Percentiles rank a stretch among this genome's conserved stretches.
Conservation (phyloP, 352 stramenopile species). For the Phytophthora pisi region DNA sequence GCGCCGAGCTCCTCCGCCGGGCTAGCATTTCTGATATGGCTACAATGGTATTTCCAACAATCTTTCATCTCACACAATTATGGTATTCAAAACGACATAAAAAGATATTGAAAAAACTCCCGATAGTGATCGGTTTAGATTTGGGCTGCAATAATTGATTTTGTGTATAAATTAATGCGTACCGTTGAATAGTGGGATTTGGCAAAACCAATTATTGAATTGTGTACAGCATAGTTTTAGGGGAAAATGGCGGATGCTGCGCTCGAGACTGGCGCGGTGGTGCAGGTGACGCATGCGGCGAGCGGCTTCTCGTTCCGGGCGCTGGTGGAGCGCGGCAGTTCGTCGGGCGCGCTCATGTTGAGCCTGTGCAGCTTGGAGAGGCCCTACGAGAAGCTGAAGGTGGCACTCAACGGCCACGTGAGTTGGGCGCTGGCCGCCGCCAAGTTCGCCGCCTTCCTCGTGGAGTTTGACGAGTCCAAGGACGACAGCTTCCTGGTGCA, state of each 20-base stretch:
- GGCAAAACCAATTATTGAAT: too few relatives aligned
- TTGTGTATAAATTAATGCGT: too few relatives aligned
- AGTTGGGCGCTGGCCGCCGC: constrained; percentile 62
- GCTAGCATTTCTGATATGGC: constrained; percentile 33
- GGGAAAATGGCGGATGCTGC: constrained; percentile 6
- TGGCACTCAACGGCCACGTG: constrained; percentile 69
- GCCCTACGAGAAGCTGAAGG: constrained; percentile 82
- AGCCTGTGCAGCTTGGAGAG: constrained; percentile 66
- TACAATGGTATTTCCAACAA: background rate
- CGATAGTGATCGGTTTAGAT: too few relatives aligned
- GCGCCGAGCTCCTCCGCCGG: constrained; percentile 40
- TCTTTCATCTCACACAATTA: background rate
- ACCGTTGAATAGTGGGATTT: too few relatives aligned
- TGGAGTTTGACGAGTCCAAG: constrained; percentile 44
- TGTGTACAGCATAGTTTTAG: constrained; percentile 7
- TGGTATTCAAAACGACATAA: background rate
- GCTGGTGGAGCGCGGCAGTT: constrained; percentile 52
- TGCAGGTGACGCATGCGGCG: constrained; percentile 56
- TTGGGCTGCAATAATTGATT: too few relatives aligned
- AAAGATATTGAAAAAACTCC: background rate
- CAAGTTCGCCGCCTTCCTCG: constrained; percentile 73
- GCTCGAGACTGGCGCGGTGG: constrained; percentile 63
- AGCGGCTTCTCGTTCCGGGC: constrained; percentile 52
- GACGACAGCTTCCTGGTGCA: constrained; percentile 29
- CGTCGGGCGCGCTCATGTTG: constrained; percentile 32